Conservation (phyloP, 805 yeast species). For the Wickerhamiella sorbophila region DNA sequence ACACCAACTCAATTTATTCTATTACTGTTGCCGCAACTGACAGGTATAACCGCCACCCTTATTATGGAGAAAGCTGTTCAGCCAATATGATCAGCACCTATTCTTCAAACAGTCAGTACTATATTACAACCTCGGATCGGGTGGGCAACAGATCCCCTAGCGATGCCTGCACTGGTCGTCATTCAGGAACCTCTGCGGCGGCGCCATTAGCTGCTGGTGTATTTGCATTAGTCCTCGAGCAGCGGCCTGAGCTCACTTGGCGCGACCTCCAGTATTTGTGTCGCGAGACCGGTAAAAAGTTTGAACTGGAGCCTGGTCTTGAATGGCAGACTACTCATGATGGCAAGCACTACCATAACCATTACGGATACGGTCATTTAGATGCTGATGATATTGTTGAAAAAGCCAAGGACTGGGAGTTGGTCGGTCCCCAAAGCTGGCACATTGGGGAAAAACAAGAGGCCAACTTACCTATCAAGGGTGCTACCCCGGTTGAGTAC, state of each 20-base stretch:
- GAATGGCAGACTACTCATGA: constrained; percentile 61
- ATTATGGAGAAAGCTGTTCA: constrained; percentile 82
- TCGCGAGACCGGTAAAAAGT: constrained; percentile 52
- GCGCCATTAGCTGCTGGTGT: constrained; percentile 98
- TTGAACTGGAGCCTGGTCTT: constrained; percentile 46
- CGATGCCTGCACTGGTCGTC: constrained; percentile 51
- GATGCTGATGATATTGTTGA: constrained; percentile 69
- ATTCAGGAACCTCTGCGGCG: constrained; percentile 98
- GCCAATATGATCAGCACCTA: constrained; percentile 92
- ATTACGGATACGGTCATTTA: constrained; percentile 82
- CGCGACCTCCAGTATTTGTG: constrained; percentile 83
- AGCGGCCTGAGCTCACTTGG: constrained; percentile 85
- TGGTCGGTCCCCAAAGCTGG: constrained; percentile 90
- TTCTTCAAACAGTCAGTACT: constrained; percentile 80
- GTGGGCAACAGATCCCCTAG: constrained; percentile 35
- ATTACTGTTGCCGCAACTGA: constrained; percentile 93
- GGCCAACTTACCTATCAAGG: constrained; percentile 23
- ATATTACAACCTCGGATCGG: constrained; percentile 62
- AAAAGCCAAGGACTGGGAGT: constrained; percentile 58
- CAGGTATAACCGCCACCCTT: constrained; percentile 71
- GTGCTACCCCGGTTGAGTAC: constrained; percentile 18
- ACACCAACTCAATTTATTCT: constrained; percentile 88
- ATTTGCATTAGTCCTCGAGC: constrained; percentile 65
- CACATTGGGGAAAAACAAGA: constrained; percentile 33
- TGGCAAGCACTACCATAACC: constrained; percentile 61